phyloP scores from a whole-genome alignment of 192 early-diverging fungal species.

The Entophlyctis luteolus region DNA sequence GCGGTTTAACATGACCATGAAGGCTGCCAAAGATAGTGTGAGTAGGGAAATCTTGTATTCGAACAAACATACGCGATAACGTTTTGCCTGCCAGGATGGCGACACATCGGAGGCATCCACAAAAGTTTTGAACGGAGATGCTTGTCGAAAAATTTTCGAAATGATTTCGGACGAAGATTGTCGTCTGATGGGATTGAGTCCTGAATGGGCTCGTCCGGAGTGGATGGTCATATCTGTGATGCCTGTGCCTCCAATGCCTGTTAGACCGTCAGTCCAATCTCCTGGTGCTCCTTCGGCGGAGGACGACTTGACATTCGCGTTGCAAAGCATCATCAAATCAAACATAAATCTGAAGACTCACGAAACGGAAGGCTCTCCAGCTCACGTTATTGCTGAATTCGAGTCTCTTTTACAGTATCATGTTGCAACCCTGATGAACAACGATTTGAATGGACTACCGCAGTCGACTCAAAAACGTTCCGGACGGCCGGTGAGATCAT shows the following conservation, averaged over 20 bases:
- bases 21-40: constrained; percentile 29
- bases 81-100: no score
- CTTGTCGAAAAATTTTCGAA: constrained; percentile 78
- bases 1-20: constrained; percentile 52
- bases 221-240: constrained; percentile 98
- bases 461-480: constrained; percentile 81
- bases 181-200: constrained; percentile 77
- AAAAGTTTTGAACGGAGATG: constrained; percentile 59
- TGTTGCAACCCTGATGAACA: constrained; percentile 96
- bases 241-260: constrained; percentile 92
- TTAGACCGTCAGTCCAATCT: constrained; percentile 93
- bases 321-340: constrained; percentile 89
- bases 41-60: background rate
- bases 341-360: constrained; percentile 78
- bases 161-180: constrained; percentile 85
- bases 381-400: constrained; percentile 83
- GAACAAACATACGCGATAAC: no score
- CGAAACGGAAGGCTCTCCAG: constrained; percentile 82
- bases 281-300: constrained; percentile 80
- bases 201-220: constrained; percentile 90
- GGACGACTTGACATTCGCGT: constrained; percentile 96
- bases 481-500: constrained; percentile 73
- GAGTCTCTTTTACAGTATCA: constrained; percentile 89
- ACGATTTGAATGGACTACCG: constrained; percentile 89
- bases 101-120: constrained; percentile 32